Base-by-base conservation (phyloP, 2,329 filamentous ascomycete species). In the Aspergillus flavus region DNA sequence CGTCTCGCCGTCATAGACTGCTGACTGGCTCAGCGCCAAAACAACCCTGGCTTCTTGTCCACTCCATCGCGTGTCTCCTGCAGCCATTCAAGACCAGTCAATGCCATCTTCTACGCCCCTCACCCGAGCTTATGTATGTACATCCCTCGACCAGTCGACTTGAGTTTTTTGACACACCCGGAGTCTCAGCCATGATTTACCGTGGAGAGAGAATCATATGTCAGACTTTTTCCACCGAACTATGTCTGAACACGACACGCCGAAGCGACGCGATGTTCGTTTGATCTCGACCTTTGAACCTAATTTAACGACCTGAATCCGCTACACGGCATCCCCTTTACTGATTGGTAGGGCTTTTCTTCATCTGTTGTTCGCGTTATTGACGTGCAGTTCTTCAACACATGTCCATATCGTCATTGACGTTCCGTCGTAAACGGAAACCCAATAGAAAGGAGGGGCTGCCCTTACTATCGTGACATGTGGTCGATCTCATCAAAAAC, bases 1-100 rank as follows among this genome's bases (percentile, higher is more conserved):
- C 71, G 71, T 73, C 67, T 61, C 36, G 55, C 50, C 65, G 63
- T 62, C 57, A 62, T 64, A 26, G 65, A 58, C 64, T 65, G 61
- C 65, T 73, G 66, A 75, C 72, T 75, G 72, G 73, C 61, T 65
- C 69, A 61, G 60, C 67, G 43, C 32, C 68, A 66, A 67, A 66
- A 70, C 69, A 53, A 59, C 64, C 69, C 69, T 71, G 66, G 64
- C 66, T 64, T 71, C 28, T 65, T 58, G 53, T 57, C 59, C 63
- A 68, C 66, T 71, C 69, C 67, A 69, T 69, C 61, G 64, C 67
- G 64, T 67, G 50, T 67, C 46, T 56, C 26, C 62, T 48, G 62
- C 61, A 63, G 46, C 59, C 56, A 46, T 36, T 58, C 58, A 46
- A 41, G 26, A n/a, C 32, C 50, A 50, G 45, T 46, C 53, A 30